Conservation (phyloP, 1,284 basidiomycete genomes). For the Rhodotorula sp. region DNA sequence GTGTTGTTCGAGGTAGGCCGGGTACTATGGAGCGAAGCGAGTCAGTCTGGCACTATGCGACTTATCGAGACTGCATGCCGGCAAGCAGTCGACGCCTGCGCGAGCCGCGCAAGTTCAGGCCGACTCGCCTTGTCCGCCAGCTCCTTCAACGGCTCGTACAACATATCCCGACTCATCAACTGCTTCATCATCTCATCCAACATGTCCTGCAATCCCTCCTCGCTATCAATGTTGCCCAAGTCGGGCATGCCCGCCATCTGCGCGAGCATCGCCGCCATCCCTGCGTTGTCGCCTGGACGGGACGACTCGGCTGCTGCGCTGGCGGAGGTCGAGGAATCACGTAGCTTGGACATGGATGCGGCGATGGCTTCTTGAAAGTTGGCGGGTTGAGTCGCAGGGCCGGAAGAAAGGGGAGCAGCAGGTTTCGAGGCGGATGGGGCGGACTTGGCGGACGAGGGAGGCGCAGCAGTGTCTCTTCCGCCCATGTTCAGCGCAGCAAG, state of each 20-base stretch:
- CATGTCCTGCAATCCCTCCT: slow-evolving; percentile 68
- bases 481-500: slow-evolving; percentile 33
- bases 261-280: slow-evolving; percentile 49
- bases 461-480: background rate
- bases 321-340: slow-evolving; percentile 61
- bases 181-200: slow-evolving; percentile 90
- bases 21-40: slow-evolving; percentile 63
- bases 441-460: slow-evolving; percentile 22
- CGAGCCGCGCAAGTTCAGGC: slow-evolving; percentile 1
- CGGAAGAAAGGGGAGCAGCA: background rate
- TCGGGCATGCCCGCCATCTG: slow-evolving; percentile 46
- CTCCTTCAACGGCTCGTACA: slow-evolving; percentile 90
- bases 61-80: too few species aligned
- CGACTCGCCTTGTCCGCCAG: slow-evolving; percentile 70
- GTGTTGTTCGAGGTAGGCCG: slow-evolving; percentile 66
- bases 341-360: slow-evolving; percentile 76
- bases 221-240: slow-evolving; percentile 50
- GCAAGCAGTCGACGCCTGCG: background rate
- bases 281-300: slow-evolving; percentile 43
- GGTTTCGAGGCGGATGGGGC: slow-evolving; percentile 5
- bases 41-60: background rate
- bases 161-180: slow-evolving; percentile 88
- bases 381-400: slow-evolving; percentile 38
- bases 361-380: slow-evolving; percentile 74
- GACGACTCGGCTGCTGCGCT: slow-evolving; percentile 49